Conservation (phyloP, 805 yeast species). For the Torulaspora delbrueckii region DNA sequence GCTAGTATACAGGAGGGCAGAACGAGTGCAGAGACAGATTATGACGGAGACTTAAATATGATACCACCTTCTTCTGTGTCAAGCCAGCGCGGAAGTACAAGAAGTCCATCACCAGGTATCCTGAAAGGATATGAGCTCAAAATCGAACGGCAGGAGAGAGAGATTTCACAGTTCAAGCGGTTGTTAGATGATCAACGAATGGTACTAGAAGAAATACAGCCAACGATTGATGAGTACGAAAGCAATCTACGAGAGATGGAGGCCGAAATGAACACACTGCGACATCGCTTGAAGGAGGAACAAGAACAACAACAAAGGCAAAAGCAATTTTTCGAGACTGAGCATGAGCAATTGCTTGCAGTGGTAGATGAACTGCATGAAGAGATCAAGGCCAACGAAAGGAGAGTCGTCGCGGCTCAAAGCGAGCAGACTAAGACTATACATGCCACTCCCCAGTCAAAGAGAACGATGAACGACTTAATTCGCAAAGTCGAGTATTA, state of each 20-base stretch:
- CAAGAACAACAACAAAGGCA: constrained; percentile 25
- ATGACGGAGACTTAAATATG: constrained; percentile 15
- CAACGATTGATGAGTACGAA: constrained; percentile 31
- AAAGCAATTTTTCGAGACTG: constrained; percentile 27
- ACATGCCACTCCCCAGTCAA: not conserved
- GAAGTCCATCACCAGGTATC: constrained; percentile 4
- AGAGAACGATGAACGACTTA: constrained; percentile 14
- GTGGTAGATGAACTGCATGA: constrained; percentile 33
- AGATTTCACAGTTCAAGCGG: constrained; percentile 25
- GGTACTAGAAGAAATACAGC: constrained; percentile 32
- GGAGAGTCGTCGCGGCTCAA: constrained; percentile 9
- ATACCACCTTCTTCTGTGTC: constrained; percentile 13
- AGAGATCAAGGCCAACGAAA: constrained; percentile 33
- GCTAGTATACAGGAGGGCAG: not conserved
- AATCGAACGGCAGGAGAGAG: constrained; percentile 21
- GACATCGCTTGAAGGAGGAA: constrained; percentile 25
- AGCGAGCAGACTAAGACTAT: constrained; percentile 2
- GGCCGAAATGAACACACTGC: constrained; percentile 19
- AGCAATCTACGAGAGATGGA: constrained; percentile 34
- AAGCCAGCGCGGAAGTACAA: not conserved
- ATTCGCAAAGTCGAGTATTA: constrained; percentile 12
- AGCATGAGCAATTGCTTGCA: constrained; percentile 31
- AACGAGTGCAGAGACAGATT: not conserved
- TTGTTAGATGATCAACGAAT: constrained; percentile 32
- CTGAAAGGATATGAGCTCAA: constrained; percentile 12